A percentile compares a stretch with the other conserved stretches of the same genome.
Conservation (phyloP, 2,329 filamentous ascomycete species). For the Metarhizium anisopliae region DNA sequence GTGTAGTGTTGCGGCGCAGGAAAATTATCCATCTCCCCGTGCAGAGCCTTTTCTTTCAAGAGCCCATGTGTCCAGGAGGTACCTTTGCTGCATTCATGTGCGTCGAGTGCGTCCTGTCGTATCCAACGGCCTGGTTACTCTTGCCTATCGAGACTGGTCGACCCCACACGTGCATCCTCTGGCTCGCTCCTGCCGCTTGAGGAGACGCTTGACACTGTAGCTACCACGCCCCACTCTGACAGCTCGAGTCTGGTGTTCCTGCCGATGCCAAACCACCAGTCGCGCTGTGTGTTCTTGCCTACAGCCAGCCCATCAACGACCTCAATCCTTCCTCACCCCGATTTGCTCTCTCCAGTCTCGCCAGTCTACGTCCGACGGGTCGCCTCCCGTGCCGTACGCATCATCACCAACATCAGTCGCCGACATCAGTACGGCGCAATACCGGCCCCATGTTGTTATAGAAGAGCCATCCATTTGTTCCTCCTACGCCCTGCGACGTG, state of each 20-base stretch:
- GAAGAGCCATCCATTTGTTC: constrained; percentile 17
- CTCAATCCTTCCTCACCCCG: not conserved
- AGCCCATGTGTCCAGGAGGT: too few species aligned
- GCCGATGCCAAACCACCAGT: not conserved
- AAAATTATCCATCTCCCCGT: too few species aligned
- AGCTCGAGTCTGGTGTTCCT: not conserved
- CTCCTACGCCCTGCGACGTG: constrained; percentile 7
- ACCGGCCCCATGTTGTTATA: constrained; percentile 26
- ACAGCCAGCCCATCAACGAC: not conserved
- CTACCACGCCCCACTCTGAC: not conserved
- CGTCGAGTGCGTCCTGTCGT: too few species aligned
- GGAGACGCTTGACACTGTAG: not conserved
- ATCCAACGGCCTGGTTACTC: too few species aligned
- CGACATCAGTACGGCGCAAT: not conserved
- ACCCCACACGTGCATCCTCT: not conserved
- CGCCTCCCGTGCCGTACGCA: not conserved
- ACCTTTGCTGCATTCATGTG: too few species aligned
- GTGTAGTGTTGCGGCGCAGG: too few species aligned
- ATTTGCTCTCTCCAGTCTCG: not conserved
- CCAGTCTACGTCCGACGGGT: not conserved
- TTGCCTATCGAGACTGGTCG: too few species aligned
- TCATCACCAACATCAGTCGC: not conserved
- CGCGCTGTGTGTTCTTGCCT: not conserved
- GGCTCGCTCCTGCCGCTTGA: not conserved
- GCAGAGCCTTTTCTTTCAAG: too few species aligned